phyloP scores from a whole-genome alignment of 1,139 yeast genomes.

The Scheffersomyces illinoinensis region DNA sequence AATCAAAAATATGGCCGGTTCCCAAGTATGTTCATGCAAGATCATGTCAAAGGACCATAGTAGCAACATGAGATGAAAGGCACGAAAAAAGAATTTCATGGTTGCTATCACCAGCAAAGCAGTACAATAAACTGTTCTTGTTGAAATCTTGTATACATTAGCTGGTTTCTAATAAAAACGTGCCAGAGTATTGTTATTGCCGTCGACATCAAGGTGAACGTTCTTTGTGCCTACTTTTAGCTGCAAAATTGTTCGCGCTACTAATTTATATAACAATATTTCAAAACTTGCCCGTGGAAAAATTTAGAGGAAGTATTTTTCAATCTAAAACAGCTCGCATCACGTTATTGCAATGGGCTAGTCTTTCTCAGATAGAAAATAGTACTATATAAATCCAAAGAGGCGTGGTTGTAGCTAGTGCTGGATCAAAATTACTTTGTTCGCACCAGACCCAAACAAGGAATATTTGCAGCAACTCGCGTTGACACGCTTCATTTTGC shows the following conservation, averaged over 20 bases:
- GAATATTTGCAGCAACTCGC: conserved; percentile 1
- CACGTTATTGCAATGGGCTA: background rate
- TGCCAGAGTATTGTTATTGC: background rate
- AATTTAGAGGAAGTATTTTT: background rate
- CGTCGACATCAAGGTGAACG: background rate
- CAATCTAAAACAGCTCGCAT: background rate
- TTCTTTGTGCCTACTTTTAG: background rate
- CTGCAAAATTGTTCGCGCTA: background rate
- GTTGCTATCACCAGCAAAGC: background rate
- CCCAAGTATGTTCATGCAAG: conserved; percentile 4
- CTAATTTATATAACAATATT: background rate
- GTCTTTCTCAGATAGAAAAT: background rate
- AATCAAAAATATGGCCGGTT: background rate
- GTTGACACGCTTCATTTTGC: background rate
- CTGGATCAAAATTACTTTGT: background rate
- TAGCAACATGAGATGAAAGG: background rate
- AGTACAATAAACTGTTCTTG: background rate
- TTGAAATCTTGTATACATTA: no score
- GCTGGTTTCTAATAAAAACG: background rate
- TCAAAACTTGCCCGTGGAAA: background rate
- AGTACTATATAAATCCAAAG: background rate
- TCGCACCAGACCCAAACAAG: background rate
- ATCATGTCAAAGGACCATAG: conserved; percentile 1
- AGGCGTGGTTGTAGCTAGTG: background rate
- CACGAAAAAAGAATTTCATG: background rate